Conservation (phyloP, 1,284 basidiomycete genomes). For the Malassezia nana region DNA sequence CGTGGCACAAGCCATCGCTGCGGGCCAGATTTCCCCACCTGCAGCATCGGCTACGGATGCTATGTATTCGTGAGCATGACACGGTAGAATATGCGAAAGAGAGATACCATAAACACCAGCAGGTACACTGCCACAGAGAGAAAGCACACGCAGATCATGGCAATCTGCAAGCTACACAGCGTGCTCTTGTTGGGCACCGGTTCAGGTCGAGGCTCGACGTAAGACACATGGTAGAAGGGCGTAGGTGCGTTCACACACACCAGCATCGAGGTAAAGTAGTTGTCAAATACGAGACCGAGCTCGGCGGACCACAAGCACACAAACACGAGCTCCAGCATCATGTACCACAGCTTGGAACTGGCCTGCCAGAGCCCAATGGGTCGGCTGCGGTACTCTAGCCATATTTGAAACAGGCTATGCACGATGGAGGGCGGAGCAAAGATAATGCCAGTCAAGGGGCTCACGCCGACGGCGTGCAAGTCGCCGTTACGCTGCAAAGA, state of each 20-base stretch:
- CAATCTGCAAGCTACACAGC: conserved; percentile 54
- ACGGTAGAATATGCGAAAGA: conserved; percentile 35
- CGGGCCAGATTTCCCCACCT: neutral
- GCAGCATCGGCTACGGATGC: neutral
- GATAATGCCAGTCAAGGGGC: conserved; percentile 70
- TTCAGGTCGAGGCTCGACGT: conserved; percentile 42
- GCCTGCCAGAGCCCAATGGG: conserved; percentile 72
- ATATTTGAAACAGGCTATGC: conserved; percentile 59
- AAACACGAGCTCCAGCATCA: conserved; percentile 58
- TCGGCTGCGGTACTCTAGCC: conserved; percentile 70
- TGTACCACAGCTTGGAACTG: conserved; percentile 41
- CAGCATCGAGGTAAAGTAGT: conserved; percentile 75
- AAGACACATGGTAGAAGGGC: conserved; percentile 55
- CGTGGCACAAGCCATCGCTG: neutral
- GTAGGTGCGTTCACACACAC: conserved; percentile 53
- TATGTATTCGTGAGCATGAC: neutral
- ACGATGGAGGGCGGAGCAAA: conserved; percentile 72
- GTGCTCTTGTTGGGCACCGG: conserved; percentile 48
- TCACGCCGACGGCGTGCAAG: conserved; percentile 67
- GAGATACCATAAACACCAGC: conserved; percentile 37
- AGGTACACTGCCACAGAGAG: conserved; percentile 49
- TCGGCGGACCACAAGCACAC: conserved; percentile 87
- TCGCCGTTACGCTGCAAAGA: conserved; percentile 55
- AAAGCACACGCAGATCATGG: conserved; percentile 51
- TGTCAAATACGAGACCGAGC: conserved; percentile 74